A percentile compares a stretch with the other conserved stretches of the same genome.
Evolutionary conservation across 2,329 filamentous ascomycete species (phyloP).

Genomic region (Ustulina deusta): DNA sequence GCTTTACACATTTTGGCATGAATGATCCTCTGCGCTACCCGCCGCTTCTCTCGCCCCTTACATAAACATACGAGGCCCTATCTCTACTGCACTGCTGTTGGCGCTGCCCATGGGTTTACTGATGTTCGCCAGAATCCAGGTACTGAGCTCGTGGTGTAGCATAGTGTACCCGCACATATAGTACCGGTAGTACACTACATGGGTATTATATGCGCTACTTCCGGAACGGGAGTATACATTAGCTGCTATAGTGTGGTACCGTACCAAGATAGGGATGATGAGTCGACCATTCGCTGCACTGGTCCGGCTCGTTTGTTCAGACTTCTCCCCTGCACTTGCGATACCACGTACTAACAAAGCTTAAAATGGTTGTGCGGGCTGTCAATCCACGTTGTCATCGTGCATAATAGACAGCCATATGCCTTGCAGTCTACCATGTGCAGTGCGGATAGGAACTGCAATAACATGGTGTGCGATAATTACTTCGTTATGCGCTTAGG

Average conservation of each 20-base stretch:
- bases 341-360: not conserved
- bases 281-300: conserved; percentile 4
- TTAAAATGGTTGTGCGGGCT: not conserved
- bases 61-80: conserved; percentile 20
- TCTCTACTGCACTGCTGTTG: not conserved
- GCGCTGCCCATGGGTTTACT: not conserved
- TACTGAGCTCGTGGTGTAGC: conserved; percentile 7
- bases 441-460: conserved; percentile 6
- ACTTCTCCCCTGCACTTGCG: not conserved
- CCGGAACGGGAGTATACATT: not conserved
- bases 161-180: conserved; percentile 10
- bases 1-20: conserved; percentile 28
- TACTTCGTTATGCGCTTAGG: conserved; percentile 21
- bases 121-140: conserved; percentile 5
- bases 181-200: too few relatives aligned
- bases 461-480: conserved; percentile 32
- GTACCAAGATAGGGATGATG: conserved; percentile 4
- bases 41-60: conserved; percentile 14
- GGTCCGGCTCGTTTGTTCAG: not conserved
- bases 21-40: conserved; percentile 35
- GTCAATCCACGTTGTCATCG: conserved; percentile 1
- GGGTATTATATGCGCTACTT: conserved; percentile 6
- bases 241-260: not conserved
- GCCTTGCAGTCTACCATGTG: conserved; percentile 1
- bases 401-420: conserved; percentile 11